Evolutionary conservation across 2,329 filamentous ascomycete species (phyloP).

Genomic region (Scedosporium dehoogii): DNA sequence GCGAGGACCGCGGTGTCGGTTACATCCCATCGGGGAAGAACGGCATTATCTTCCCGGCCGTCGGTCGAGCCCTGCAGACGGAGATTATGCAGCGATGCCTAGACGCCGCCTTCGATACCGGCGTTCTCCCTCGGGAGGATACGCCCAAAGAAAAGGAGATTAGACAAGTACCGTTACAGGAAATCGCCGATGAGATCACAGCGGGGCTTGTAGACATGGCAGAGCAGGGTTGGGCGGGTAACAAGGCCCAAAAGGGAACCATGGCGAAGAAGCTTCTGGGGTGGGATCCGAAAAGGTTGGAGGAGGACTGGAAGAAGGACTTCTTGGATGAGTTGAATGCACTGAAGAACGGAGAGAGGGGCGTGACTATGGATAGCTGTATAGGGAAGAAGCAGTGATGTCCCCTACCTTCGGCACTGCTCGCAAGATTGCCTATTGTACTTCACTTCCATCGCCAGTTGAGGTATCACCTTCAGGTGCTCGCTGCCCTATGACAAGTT

Average conservation of each 20-base stretch:
- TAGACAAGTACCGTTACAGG: conserved; percentile 3
- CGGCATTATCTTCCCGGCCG: conserved; percentile 9
- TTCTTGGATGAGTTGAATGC: conserved; percentile 7
- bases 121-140: conserved; percentile 9
- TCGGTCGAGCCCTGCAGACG: conserved; percentile 6
- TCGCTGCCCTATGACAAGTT: too few species aligned
- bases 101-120: conserved; percentile 7
- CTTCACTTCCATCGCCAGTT: too few species aligned
- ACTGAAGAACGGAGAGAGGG: conserved; percentile 1
- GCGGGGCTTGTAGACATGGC: conserved; percentile 7
- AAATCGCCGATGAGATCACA: conserved; percentile 8
- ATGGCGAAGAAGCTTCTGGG: conserved; percentile 8
- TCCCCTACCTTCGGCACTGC: too few species aligned
- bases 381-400: not conserved
- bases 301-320: conserved; percentile 6
- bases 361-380: not conserved
- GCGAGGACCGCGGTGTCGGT: conserved; percentile 7
- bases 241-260: conserved; percentile 10
- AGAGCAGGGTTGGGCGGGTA: conserved; percentile 9
- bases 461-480: too few species aligned
- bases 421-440: too few species aligned
- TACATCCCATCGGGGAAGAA: conserved; percentile 8
- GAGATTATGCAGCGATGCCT: conserved; percentile 10
- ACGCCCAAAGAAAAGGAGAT: conserved; percentile 8
- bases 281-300: conserved; percentile 7